Evolutionary conservation across 2,329 filamentous ascomycete species (phyloP).

Genomic region (Fusarium dimerum): DNA sequence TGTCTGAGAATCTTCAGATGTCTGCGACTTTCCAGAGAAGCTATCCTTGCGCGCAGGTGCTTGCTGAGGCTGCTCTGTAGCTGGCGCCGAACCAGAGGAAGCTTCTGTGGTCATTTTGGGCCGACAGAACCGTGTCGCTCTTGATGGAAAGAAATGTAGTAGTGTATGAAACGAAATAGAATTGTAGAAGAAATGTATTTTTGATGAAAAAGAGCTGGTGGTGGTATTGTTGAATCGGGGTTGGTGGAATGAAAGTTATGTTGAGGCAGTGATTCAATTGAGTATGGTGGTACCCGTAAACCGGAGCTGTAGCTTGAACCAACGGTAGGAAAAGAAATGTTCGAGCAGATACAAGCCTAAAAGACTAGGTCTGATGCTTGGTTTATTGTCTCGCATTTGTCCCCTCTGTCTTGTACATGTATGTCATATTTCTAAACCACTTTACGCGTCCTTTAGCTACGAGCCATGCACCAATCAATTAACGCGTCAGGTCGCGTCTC

Average conservation of each 20-base stretch:
- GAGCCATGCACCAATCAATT: slow-evolving; percentile 39
- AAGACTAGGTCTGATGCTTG: neutral
- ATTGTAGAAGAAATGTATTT: no score
- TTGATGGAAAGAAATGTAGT: neutral
- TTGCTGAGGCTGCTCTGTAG: slow-evolving; percentile 24
- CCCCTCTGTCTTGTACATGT: slow-evolving; percentile 14
- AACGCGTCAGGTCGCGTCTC: slow-evolving; percentile 42
- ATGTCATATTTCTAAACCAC: slow-evolving; percentile 19
- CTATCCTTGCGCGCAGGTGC: slow-evolving; percentile 52
- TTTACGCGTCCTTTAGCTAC: slow-evolving; percentile 38
- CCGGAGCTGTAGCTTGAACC: no score
- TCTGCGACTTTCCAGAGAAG: slow-evolving; percentile 57
- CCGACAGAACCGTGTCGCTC: slow-evolving; percentile 31
- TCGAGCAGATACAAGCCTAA: no score
- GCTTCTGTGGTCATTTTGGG: slow-evolving; percentile 35
- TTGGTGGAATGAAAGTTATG: no score
- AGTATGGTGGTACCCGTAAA: no score
- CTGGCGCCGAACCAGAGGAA: slow-evolving; percentile 27
- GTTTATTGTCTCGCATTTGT: accelerated
- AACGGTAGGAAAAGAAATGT: no score
- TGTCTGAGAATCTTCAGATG: slow-evolving; percentile 68
- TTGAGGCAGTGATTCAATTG: no score
- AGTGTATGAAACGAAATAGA: neutral
- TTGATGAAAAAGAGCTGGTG: no score
- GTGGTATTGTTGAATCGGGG: no score